Evolutionary conservation across 495 filamentous ascomycete genomes (phyloP).

Genomic region (Penicillium cataractarum): DNA sequence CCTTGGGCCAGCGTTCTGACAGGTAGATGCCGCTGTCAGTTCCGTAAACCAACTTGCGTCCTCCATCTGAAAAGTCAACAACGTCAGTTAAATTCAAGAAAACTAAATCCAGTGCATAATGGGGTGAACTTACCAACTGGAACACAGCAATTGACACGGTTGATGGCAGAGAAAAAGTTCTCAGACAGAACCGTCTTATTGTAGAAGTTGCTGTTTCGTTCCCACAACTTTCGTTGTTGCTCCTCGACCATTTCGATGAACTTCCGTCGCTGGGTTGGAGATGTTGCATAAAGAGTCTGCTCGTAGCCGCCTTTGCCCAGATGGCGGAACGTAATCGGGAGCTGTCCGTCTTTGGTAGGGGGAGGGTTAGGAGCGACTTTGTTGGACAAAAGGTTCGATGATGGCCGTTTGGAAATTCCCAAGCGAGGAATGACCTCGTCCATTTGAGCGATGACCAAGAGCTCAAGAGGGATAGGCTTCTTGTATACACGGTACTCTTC

Average conservation of each 20-base stretch:
- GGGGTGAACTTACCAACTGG: conserved; percentile 69
- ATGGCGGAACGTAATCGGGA: conserved; percentile 97
- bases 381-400: conserved; percentile 82
- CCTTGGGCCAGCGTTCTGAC: conserved; percentile 86
- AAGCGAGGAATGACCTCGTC: conserved; percentile 85
- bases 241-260: conserved; percentile 95
- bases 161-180: conserved; percentile 77
- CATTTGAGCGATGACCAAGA: conserved; percentile 94
- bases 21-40: conserved; percentile 94
- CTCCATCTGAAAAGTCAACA: conserved; percentile 67
- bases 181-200: conserved; percentile 85
- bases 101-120: not conserved
- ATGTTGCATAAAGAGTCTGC: conserved; percentile 83
- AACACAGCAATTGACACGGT: conserved; percentile 89
- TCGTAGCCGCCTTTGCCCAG: conserved; percentile 97
- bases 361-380: conserved; percentile 59
- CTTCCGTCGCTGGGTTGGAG: conserved; percentile 79
- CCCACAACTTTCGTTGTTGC: conserved; percentile 82
- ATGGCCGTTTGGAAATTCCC: conserved; percentile 83
- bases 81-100: conserved; percentile 35
- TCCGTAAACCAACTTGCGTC: conserved; percentile 89
- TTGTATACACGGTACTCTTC: conserved; percentile 95
- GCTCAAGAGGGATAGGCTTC: conserved; percentile 92
- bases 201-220: conserved; percentile 86
- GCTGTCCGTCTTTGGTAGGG: conserved; percentile 68